phyloP scores from a whole-genome alignment of 768 basidiomycete genomes.

The Lentinula lateritia region DNA sequence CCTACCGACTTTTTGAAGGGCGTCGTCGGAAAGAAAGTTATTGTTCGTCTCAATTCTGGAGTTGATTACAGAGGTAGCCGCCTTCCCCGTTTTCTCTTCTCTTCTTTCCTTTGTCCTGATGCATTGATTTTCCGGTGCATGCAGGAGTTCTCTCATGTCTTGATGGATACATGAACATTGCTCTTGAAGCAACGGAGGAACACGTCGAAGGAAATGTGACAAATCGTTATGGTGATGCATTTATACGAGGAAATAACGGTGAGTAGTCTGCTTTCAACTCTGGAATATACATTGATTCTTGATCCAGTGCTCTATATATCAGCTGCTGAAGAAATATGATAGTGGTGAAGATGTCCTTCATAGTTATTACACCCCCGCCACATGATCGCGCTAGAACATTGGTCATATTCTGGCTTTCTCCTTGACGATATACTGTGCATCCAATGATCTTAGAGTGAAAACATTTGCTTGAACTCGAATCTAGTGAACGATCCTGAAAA shows the following conservation, averaged over 20 bases:
- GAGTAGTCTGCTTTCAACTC: constrained; percentile 5
- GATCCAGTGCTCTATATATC: constrained; percentile 72
- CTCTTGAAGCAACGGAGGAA: constrained; percentile 95
- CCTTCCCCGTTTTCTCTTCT: neutral
- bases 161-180: constrained; percentile 99
- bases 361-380: neutral
- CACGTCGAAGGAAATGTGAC: constrained; percentile 84
- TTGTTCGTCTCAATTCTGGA: constrained; percentile 86
- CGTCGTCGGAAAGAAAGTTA: constrained; percentile 93
- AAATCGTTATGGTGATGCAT: constrained; percentile 91
- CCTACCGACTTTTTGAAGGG: constrained; percentile 93
- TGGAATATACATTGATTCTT: constrained; percentile 4
- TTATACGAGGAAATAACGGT: constrained; percentile 95
- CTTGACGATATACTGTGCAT: too few relatives aligned
- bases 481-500: neutral
- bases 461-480: neutral
- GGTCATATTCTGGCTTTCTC: too few relatives aligned
- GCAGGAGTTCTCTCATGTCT: constrained; percentile 89
- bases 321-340: constrained; percentile 54
- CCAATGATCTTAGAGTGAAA: too few relatives aligned
- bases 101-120: neutral
- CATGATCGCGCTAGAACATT: too few relatives aligned
- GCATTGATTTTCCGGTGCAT: neutral
- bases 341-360: neutral
- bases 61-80: constrained; percentile 83